A percentile compares a stretch with the other conserved stretches of the same genome.
Conservation (phyloP, 306 rosid genomes). For the Rubus idaeus region DNA sequence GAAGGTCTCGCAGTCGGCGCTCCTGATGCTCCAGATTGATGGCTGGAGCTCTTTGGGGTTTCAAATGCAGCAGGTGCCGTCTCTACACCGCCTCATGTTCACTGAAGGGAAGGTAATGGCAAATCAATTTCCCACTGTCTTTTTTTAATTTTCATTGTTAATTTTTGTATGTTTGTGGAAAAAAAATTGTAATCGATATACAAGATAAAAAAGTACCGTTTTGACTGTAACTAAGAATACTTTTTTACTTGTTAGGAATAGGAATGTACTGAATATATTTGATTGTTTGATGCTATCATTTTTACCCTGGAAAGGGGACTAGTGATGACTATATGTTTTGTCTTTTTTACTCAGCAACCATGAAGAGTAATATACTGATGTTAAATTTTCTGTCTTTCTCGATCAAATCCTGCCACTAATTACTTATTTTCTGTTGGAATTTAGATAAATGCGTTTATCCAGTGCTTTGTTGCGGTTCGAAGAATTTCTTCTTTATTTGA, state of each 20-base stretch:
- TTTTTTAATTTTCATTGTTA: not conserved
- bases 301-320: too few relatives aligned
- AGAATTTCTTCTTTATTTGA: conserved; percentile 68
- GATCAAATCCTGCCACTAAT: conserved; percentile 3
- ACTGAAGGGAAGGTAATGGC: conserved; percentile 71
- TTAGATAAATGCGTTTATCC: conserved; percentile 84
- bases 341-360: not conserved
- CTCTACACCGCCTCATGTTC: conserved; percentile 57
- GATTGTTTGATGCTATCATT: too few relatives aligned
- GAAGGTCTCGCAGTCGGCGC: conserved; percentile 67
- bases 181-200: not conserved
- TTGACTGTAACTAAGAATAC: not conserved
- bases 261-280: not conserved
- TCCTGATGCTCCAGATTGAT: conserved; percentile 56
- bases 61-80: conserved; percentile 71
- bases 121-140: not conserved
- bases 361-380: not conserved
- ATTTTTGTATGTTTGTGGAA: conserved; percentile 1
- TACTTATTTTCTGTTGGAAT: conserved; percentile 26
- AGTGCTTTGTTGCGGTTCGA: conserved; percentile 84
- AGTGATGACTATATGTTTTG: not conserved
- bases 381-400: not conserved
- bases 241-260: too few relatives aligned
- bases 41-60: conserved; percentile 60
- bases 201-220: not conserved